Base-by-base conservation (phyloP, 2,329 filamentous ascomycete genomes). In the Phyllosticta paracitricarpa region DNA sequence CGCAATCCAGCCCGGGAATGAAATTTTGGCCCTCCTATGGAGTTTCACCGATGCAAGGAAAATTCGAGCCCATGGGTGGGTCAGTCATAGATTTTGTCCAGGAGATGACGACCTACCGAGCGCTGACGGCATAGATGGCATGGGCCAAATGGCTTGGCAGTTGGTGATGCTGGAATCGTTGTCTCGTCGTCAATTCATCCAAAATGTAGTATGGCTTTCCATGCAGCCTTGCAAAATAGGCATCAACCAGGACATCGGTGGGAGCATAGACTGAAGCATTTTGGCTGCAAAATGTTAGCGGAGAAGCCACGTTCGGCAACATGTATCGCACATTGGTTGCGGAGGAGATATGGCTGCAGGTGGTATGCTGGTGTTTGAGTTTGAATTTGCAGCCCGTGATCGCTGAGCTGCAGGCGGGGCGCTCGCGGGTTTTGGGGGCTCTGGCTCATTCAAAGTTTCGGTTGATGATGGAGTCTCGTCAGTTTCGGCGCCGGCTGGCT, bases 121-220 rank as follows among this genome's bases (percentile, higher is more conserved):
- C 74, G 62, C 74, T 76, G 35, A 79, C 75, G 52, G 78, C 77
- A 64, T 79, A 78, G 51, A 84, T 81, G 14, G 81, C 81, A 71
- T 81, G 78, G 55, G 78, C 73, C 63, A 84, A 70, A 66, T 75
- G 76, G 2, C 68, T 65, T 0, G 81, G 78, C 10, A 93, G 75
- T 67, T 89, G 86, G 56, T 85, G 85, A 9, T 85, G 74, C 66
- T 89, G 86, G 64, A 91, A 76, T 25, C 86, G 81, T 73, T 92
- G 89, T 61, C 90, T 82, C 9, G 89, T 86, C 0, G 82, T 84
- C 0, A 85, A 79, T 73, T 96, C 90, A 69, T 95, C 89, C 3
- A 96, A 78, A 58, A 95, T 86, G 68, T 89, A 85, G 66, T 88
- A 94, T 1, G 90, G 89, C 69, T 91, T 93, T 57, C 87, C 88